A percentile compares a stretch with the other conserved stretches of the same genome.
These are phyloP conservation scores for Penicillium sp. DNA, from an alignment of 2,329 filamentous ascomycete species.

Conservation along the genomic window DNA sequence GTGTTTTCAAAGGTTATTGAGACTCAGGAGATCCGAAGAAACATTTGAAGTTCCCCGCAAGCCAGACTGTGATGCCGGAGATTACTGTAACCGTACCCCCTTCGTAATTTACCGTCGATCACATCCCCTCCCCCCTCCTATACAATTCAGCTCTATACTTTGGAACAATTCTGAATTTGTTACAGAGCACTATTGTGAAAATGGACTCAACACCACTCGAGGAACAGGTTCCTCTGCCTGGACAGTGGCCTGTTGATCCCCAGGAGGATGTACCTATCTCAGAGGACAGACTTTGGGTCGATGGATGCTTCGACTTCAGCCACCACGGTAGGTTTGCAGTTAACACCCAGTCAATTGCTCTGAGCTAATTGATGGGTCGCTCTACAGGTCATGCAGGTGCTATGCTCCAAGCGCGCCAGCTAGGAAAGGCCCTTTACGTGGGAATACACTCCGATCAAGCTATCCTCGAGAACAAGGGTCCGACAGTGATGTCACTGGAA, in stretches of 20 bases:
- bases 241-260: constrained; percentile 65
- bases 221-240: constrained; percentile 50
- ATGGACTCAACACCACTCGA: constrained; percentile 26
- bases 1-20: background rate
- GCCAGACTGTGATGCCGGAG: background rate
- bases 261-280: constrained; percentile 59
- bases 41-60: constrained; percentile 8
- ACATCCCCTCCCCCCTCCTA: constrained; percentile 2
- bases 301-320: constrained; percentile 99
- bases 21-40: constrained; percentile 3
- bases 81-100: constrained; percentile 6
- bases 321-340: constrained; percentile 70
- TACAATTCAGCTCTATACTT: background rate
- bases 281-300: constrained; percentile 87
- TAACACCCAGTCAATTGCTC: constrained; percentile 5
- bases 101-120: constrained; percentile 12
- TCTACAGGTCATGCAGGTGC: constrained; percentile 83
- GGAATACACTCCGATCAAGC: constrained; percentile 95
- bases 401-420: constrained; percentile 90
- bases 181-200: background rate
- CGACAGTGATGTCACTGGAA: constrained; percentile 90
- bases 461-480: constrained; percentile 95
- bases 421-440: constrained; percentile 84
- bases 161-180: background rate
- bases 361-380: constrained; percentile 3